Conservation (phyloP, 1,284 basidiomycete species). For the Malassezia dermatis region DNA sequence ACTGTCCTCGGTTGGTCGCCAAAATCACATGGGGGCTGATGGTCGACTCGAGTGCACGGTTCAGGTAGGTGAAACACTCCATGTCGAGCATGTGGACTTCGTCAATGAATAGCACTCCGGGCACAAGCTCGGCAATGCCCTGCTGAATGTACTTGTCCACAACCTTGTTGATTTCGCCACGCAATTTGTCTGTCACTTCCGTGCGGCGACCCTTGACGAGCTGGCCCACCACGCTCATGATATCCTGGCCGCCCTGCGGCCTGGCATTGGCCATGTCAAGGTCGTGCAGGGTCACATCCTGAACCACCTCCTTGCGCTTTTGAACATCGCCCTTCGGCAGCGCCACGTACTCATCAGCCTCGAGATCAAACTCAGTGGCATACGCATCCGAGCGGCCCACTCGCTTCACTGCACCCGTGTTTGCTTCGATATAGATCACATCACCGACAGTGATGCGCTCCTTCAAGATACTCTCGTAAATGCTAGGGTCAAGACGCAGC, state of each 20-base stretch:
- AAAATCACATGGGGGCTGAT: slow-evolving; percentile 95
- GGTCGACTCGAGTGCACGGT: slow-evolving; percentile 84
- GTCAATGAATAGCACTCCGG: slow-evolving; percentile 95
- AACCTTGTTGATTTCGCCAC: slow-evolving; percentile 94
- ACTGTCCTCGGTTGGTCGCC: slow-evolving; percentile 87
- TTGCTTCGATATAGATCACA: slow-evolving; percentile 88
- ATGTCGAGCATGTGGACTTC: slow-evolving; percentile 99
- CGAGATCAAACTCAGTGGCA: slow-evolving; percentile 94
- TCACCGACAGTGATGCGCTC: slow-evolving; percentile 94
- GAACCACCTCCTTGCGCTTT: slow-evolving; percentile 92
- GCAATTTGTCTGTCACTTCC: slow-evolving; percentile 90
- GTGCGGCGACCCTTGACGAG: slow-evolving; percentile 86
- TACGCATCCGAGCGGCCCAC: slow-evolving; percentile 96
- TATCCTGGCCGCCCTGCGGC: slow-evolving; percentile 86
- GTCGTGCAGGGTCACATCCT: slow-evolving; percentile 92
- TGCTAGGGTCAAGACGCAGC: slow-evolving; percentile 80
- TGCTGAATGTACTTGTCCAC: slow-evolving; percentile 96
- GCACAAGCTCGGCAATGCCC: slow-evolving; percentile 92
- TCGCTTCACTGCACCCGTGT: slow-evolving; percentile 93
- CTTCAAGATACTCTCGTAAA: slow-evolving; percentile 95
- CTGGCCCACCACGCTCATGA: slow-evolving; percentile 98
- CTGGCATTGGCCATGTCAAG: slow-evolving; percentile 92
- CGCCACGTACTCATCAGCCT: slow-evolving; percentile 95
- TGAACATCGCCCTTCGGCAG: slow-evolving; percentile 96
- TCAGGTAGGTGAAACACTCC: slow-evolving; percentile 97